These are phyloP conservation scores for Arthrobotrys pseudoclavata DNA, from an alignment of 2,329 filamentous ascomycete genomes.

Conservation along the genomic window DNA sequence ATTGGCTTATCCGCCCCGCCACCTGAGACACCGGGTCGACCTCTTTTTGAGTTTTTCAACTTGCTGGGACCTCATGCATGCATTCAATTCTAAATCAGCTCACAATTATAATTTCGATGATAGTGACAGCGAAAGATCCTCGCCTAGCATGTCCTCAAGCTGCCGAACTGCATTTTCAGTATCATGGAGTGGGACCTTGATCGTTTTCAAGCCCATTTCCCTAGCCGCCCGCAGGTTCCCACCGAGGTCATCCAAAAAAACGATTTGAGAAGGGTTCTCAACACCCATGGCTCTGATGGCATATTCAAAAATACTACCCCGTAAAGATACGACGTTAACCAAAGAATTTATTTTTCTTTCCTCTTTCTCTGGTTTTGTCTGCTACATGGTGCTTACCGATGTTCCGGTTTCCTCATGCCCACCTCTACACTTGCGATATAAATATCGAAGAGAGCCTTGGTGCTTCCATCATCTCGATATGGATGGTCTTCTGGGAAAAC, in stretches of 20 bases:
- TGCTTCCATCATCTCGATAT: slow-evolving; percentile 71
- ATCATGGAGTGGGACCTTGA: slow-evolving; percentile 85
- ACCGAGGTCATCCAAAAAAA: slow-evolving; percentile 95
- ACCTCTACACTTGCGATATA: slow-evolving; percentile 90
- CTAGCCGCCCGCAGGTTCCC: slow-evolving; percentile 86
- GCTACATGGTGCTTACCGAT: slow-evolving; percentile 65
- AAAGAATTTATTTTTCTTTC: background rate
- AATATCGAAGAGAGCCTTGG: slow-evolving; percentile 82
- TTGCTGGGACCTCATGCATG: slow-evolving; percentile 9
- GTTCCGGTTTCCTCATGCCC: slow-evolving; percentile 88
- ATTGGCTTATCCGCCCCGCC: slow-evolving; percentile 39
- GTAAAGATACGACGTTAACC: background rate
- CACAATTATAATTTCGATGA: slow-evolving; percentile 44
- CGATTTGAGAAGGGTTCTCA: slow-evolving; percentile 75
- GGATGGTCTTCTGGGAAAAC: slow-evolving; percentile 83
- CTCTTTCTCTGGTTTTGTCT: background rate
- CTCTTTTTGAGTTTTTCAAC: background rate
- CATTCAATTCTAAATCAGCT: slow-evolving; percentile 23
- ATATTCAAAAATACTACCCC: slow-evolving; percentile 80
- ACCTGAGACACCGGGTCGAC: slow-evolving; percentile 17
- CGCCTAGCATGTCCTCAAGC: slow-evolving; percentile 74
- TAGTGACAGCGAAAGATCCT: slow-evolving; percentile 36
- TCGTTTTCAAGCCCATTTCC: slow-evolving; percentile 80
- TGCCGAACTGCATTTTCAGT: slow-evolving; percentile 84
- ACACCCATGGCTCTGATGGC: slow-evolving; percentile 74